Percentiles rank a stretch among this genome's conserved stretches.
phyloP scores from a whole-genome alignment of 495 filamentous ascomycete genomes.

The Thermothielavioides terrestris region DNA sequence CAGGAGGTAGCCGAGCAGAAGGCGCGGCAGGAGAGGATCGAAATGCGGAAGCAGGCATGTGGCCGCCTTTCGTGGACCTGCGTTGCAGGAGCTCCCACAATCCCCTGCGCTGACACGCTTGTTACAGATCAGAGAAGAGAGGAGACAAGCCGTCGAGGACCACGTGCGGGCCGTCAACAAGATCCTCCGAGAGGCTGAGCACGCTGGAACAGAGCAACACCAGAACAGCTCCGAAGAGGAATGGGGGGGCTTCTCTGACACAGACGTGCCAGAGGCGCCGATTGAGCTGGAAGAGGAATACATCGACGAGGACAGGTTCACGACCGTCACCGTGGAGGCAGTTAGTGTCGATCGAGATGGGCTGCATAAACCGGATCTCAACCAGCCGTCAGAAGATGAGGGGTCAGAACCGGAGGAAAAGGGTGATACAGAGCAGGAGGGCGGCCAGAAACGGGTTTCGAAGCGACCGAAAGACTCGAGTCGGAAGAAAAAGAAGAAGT shows the following conservation, averaged over 20 bases:
- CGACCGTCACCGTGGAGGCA: conserved; percentile 87
- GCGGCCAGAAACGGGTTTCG: conserved; percentile 24
- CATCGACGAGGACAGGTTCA: conserved; percentile 90
- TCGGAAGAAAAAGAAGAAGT: conserved; percentile 82
- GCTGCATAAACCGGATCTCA: conserved; percentile 44
- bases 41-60: conserved; percentile 61
- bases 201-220: conserved; percentile 35
- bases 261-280: conserved; percentile 23
- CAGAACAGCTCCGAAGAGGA: conserved; percentile 40
- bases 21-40: conserved; percentile 63
- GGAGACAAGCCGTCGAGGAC: conserved; percentile 67
- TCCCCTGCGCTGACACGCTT: background rate
- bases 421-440: conserved; percentile 23
- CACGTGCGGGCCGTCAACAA: conserved; percentile 66
- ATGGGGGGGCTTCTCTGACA: conserved; percentile 55
- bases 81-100: background rate
- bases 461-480: conserved; percentile 47
- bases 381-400: conserved; percentile 36
- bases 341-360: conserved; percentile 72
- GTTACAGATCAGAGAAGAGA: conserved; percentile 64
- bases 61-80: too few species aligned
- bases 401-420: conserved; percentile 27
- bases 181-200: conserved; percentile 48
- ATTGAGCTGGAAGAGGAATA: conserved; percentile 87
- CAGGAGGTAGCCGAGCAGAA: conserved; percentile 65